Evolutionary conservation across 2,329 filamentous ascomycete genomes (phyloP), one percentile per base, ranked within the genome.

Genomic region (Purpureocillium takamizusanense): DNA sequence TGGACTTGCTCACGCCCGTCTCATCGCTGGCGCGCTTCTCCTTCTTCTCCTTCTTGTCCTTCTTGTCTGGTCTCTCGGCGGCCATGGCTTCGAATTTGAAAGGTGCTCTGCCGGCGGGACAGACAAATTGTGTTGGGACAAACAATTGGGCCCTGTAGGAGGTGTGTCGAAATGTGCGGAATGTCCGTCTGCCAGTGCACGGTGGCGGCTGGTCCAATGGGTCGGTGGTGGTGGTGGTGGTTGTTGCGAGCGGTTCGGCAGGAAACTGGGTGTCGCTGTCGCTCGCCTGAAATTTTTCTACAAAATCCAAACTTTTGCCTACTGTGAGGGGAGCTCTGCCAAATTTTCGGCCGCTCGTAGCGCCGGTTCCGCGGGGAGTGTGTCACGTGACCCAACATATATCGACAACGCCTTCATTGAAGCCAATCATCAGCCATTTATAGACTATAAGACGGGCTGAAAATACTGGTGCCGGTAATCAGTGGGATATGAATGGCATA

Each of bases 21-120:
- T 64, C 66, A 42, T 76, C 72, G 60, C 66, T 70, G 54, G 68
- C 65, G 69, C 73, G 74, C 66, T 76, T 74, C 37, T 76, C 75
- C 68, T 76, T 75, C 38, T 76, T 75, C 38, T 76, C 71, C 62
- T 76, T 75, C 65, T 73, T 75, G 42, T 70, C 67, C 61, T 69
- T 70, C 58, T 69, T 68, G 38, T 68, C 65, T 48, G 63, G 62
- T 54, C 65, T 62, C 53, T 68, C 66, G 53, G 66, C 57, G 53
- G 66, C 67, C 67, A 70, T 70, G 55, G 52, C 48, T 49, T 45
- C 53, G 48, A 38, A 41, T 46, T 35, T 30, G 33, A 16, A 37
- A 5, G 28, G 28, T n/a, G n/a, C n/a, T 28, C 28, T 32, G 38
- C 13, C 16, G 35, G 31, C 23, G n/a, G n/a, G n/a, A n/a, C n/a